Evolutionary conservation across 768 basidiomycete genomes (phyloP), one percentile per base, ranked within the genome.

Genomic region (Fibroporia radiculosa): DNA sequence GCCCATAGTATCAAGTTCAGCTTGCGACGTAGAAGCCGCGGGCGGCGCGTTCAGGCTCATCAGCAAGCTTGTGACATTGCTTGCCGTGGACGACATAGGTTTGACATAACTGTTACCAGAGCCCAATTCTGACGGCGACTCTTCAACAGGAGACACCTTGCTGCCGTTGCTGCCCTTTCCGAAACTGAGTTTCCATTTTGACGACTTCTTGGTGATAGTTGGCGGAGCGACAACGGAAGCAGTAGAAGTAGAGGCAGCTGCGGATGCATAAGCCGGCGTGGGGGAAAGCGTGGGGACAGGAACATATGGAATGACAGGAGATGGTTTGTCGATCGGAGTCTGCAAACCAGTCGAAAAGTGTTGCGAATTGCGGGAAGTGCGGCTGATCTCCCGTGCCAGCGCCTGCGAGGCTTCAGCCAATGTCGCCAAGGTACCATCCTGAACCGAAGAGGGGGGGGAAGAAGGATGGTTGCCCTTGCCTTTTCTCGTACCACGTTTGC

Each of bases 401-500:
- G 77, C 71, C 60, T 95, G 87, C 5, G 86, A 87, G 1, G 85
- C 89, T 46, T 72, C 74, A 14, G 88, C 90, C 31, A 93, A 76
- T 4, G 78, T 82, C 18, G 74, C 73, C 47, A 88, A 66, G 4
- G 78, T 80, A 43, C 74, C 72, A 47, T 83, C 81, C 43, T 47
- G 53, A 11, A 39, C 51, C 7, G 60, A 45, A 4, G 65, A 58
- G n/a, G 60, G 45, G 11, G 44, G 37, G n/a, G 65, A 45, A 7
- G 66, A 58, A n/a, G 63, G 53, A 14, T 61, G 59, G 11, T 62
- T 60, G 56, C 84, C 76, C 65, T 85, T 88, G 57, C 84, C 84
- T 67, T 89, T 93, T 42, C 93, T 75, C 2, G 82, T 78, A 31
- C 92, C 91, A 40, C 92, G 75, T 64, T 89, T 93, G 47, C 88